Base-by-base conservation (phyloP, 2,329 filamentous ascomycete species). In the Penicillium brasilianum region DNA sequence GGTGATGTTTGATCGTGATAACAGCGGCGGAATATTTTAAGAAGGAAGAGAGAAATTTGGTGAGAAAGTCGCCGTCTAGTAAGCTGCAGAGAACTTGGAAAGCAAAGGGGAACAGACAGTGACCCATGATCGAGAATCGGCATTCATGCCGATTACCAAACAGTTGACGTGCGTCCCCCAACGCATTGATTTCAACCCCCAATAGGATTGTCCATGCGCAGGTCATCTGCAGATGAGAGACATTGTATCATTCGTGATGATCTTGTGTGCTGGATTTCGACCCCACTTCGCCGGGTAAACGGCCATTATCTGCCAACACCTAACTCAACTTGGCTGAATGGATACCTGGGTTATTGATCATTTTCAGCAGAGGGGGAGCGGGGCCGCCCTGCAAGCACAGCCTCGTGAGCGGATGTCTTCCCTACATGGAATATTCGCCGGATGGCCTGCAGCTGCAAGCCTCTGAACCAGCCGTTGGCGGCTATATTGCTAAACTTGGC, bases 261-360 rank as follows among this genome's bases (percentile, higher is more conserved):
- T 48, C 22, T 30, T 8, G 9, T 22, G 22, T 48, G 44, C 16
- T 48, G 25, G 3, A 14, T n/a, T n/a, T n/a, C 28, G 16, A 48
- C 44, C 44, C 44, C 44, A n/a, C 44, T 18, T 48, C 3, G 4
- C 44, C 44, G 44, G 44, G 44, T 48, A 48, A 48, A 48, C 44
- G 44, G 16, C 16, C 44, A 30, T 10, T 11, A 28, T 48, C 44
- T 25, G 20, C 1, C 44, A 30, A 18, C 2, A 28, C 4, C 2
- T 48, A 3, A 4, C 30, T 18, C 16, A 11, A 28, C n/a, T 30
- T n/a, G 14, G 8, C 4, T 48, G 14, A 48, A 20, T 30, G 14
- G 25, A 30, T 14, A 43, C 8, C 3, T n/a, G 22, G 30, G 14
- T 6, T n/a, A 30, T 22, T 30, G 22, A 18, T 48, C 3, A n/a